Evolutionary conservation across 768 basidiomycete genomes (phyloP), one percentile per base, ranked within the genome.

Genomic region (Boletus speciosus): DNA sequence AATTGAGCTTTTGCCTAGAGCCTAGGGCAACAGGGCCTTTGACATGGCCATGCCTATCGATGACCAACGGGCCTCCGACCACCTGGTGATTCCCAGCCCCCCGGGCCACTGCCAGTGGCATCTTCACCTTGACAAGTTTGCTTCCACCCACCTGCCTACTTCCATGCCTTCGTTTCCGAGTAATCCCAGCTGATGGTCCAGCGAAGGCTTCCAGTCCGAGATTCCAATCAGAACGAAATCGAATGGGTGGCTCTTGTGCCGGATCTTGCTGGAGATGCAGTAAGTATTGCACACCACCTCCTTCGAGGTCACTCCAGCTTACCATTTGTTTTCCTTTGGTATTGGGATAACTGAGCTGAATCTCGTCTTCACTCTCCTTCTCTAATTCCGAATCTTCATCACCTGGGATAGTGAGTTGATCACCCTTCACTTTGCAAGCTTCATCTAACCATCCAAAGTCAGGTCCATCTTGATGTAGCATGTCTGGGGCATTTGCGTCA

Each of bases 1-100:
- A 69, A 41, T 67, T 69, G 39, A 69, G n/a, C 44, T 48, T 71
- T 47, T 57, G 70, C 39, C 66, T 63, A 36, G 68, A 56, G n/a
- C 68, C 68, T n/a, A 69, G 59, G 6, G 25, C 46, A 49, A 66
- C 58, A 11, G 52, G 14, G 10, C 70, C 65, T 47, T 58, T 59
- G 49, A 68, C 9, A 52, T 15, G 66, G 6, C 70, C 68, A 1
- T 44, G 56, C 12, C 51, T 42, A 42, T 71, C 70, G 32, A 71
- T 41, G 4, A 32, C 54, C 40, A 70, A 54, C 12, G 63, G 56
- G 9, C 50, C 37, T 21, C 40, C 45, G 4, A 12, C 60, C 40
- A 5, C 12, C n/a, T 55, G 49, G 27, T 27, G 57, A 32, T 53
- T 38, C 35, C 46, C 57, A 2, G 31, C 10, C 4, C 25, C 25